Conservation (phyloP, 441 rosid species). For the Populus hybrid region DNA sequence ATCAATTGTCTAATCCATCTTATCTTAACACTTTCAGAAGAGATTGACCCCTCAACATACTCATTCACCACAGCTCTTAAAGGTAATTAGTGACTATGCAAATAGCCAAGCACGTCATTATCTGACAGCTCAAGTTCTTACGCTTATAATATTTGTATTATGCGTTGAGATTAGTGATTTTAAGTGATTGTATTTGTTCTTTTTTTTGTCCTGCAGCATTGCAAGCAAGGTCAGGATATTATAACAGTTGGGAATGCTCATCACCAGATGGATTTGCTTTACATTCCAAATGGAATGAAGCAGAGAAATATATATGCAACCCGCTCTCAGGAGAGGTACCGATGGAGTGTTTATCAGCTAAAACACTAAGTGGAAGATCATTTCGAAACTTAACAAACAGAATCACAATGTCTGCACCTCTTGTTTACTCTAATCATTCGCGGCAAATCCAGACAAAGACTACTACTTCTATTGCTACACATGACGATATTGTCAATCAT, state of each 20-base stretch:
- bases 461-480: conserved; percentile 19
- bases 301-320: conserved; percentile 87
- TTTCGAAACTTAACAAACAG: conserved; percentile 46
- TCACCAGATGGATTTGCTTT: conserved; percentile 78
- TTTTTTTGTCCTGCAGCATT: conserved; percentile 47
- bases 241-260: conserved; percentile 52
- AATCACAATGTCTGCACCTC: conserved; percentile 82
- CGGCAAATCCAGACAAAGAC: conserved; percentile 29
- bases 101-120: neutral
- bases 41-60: conserved; percentile 90
- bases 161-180: neutral
- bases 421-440: conserved; percentile 42
- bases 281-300: conserved; percentile 93
- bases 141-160: neutral
- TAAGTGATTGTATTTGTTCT: neutral
- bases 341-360: conserved; percentile 85
- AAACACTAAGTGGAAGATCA: conserved; percentile 72
- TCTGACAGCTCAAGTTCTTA: neutral
- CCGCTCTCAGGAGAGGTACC: conserved; percentile 92
- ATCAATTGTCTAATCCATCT: neutral
- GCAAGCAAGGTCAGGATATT: conserved; percentile 61
- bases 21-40: conserved; percentile 39
- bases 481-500: conserved; percentile 27
- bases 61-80: conserved; percentile 80
- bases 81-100: conserved; percentile 34